These are phyloP conservation scores for Fusarium mundagurra DNA, from an alignment of 2,329 filamentous ascomycete species.

Conservation along the genomic window DNA sequence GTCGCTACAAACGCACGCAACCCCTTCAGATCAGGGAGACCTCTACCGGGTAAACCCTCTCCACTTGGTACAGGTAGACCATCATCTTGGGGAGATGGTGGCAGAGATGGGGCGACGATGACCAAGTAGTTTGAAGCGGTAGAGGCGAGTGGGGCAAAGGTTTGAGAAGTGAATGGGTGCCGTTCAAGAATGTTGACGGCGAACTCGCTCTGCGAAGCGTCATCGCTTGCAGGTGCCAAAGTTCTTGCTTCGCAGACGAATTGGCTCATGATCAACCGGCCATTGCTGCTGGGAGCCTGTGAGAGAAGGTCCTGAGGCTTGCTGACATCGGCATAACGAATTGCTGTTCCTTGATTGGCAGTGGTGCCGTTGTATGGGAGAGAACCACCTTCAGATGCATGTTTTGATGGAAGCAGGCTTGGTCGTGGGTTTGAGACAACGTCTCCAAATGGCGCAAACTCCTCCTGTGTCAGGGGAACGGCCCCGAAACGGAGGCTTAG, in stretches of 20 bases:
- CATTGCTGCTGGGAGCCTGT: slow-evolving; percentile 65
- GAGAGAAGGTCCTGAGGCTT: slow-evolving; percentile 75
- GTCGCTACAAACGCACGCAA: slow-evolving; percentile 82
- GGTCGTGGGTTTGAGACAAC: slow-evolving; percentile 80
- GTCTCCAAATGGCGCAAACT: slow-evolving; percentile 84
- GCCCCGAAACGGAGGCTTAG: slow-evolving; percentile 58
- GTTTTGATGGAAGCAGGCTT: slow-evolving; percentile 59
- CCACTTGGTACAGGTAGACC: slow-evolving; percentile 43
- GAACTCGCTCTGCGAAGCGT: slow-evolving; percentile 55
- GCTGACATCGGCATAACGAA: slow-evolving; percentile 88
- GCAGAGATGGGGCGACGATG: slow-evolving; percentile 84
- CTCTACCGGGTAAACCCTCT: slow-evolving; percentile 63
- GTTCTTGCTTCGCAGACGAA: slow-evolving; percentile 75
- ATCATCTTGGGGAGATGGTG: slow-evolving; percentile 48
- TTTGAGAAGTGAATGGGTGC: slow-evolving; percentile 94
- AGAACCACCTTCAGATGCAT: slow-evolving; percentile 51
- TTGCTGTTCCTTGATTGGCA: slow-evolving; percentile 87
- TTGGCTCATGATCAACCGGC: slow-evolving; percentile 79
- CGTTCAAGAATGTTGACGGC: slow-evolving; percentile 79
- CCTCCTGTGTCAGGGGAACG: slow-evolving; percentile 71
- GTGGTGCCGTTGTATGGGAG: slow-evolving; percentile 62
- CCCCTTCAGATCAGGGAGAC: slow-evolving; percentile 76
- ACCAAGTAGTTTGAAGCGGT: slow-evolving; percentile 74
- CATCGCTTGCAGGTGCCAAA: slow-evolving; percentile 30
- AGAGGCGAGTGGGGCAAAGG: slow-evolving; percentile 81